phyloP scores from a whole-genome alignment of 108 stramenopile genomes.

The Nannochloropsis granulata region DNA sequence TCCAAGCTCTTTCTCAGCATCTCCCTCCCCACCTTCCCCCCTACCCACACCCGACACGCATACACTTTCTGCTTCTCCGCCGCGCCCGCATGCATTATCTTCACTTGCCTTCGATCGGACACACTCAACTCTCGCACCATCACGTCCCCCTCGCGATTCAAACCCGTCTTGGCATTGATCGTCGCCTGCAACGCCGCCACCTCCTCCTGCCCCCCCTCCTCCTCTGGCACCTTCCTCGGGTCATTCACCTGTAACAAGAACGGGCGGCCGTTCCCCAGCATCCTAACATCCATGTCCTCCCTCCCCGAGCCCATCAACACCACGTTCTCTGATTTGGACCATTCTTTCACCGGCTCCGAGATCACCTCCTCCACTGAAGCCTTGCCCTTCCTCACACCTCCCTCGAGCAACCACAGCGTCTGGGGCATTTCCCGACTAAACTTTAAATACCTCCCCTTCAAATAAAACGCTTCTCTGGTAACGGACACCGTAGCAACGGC shows the following conservation, averaged over 20 bases:
- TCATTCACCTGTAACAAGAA: conserved; percentile 32
- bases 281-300: conserved; percentile 49
- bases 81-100: conserved; percentile 24
- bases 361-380: conserved; percentile 29
- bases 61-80: conserved; percentile 41
- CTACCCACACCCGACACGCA: conserved; percentile 1
- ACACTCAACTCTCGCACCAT: background rate
- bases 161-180: background rate
- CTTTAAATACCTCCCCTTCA: conserved; percentile 34
- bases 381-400: background rate
- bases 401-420: conserved; percentile 34
- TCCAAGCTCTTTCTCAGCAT: background rate
- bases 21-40: background rate
- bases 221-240: background rate
- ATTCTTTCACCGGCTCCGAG: conserved; percentile 8
- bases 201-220: background rate
- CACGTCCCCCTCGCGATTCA: background rate
- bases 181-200: background rate
- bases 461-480: conserved; percentile 7
- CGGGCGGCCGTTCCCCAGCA: conserved; percentile 43
- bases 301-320: conserved; percentile 36
- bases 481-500: background rate
- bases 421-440: conserved; percentile 30
- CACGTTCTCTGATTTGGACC: background rate
- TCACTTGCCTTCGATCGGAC: background rate